Base-by-base conservation (phyloP, 2,329 filamentous ascomycete genomes). In the Fusarium beomiforme region DNA sequence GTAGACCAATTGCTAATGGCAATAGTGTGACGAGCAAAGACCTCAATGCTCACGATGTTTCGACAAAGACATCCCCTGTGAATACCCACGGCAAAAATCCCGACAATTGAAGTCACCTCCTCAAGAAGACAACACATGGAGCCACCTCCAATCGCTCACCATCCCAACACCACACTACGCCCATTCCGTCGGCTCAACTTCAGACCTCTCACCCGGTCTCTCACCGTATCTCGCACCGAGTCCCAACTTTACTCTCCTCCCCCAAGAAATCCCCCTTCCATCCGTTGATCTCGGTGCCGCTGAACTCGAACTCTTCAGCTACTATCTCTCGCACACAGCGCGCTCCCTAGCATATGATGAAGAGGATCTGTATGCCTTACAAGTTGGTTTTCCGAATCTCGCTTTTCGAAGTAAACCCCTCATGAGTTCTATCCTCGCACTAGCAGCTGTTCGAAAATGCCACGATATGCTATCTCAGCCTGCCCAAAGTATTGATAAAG, bases 321-420 rank as follows among this genome's bases (percentile, higher is more conserved):
- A 85, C 65, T 85, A 83, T 46, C 76, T 84, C 41, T 78, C 79
- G 0, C 83, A 84, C 64, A 83, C 83, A 1, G 81, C 82, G 42
- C 78, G 68, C 8, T 77, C 77, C 6, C 74, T 81, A 19, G 77
- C 82, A 0, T 78, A 79, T 31, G 82, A 82, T 23, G 51, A 76
- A 3, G 76, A 80, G 2, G 83, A 84, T 47, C 74, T 81, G 17
- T 82, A 83, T 41, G 79, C 82, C 1, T 65, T 85, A 2, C 79
- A 82, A 14, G 77, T 84, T 10, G 81, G 82, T 1, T 80, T 85
- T 31, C 83, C 83, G 0, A 83, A 80, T 21, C 72, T 85, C 1
- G 83, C 83, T 0, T 81, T 83, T 49, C 71, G 75, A 9, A 81
- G 79, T 62, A 78, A 76, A 14, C 76, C 79, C 3, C 78, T 85